These are phyloP conservation scores for Leptographium radiaticola DNA, from an alignment of 2,329 filamentous ascomycete genomes.

Conservation along the genomic window DNA sequence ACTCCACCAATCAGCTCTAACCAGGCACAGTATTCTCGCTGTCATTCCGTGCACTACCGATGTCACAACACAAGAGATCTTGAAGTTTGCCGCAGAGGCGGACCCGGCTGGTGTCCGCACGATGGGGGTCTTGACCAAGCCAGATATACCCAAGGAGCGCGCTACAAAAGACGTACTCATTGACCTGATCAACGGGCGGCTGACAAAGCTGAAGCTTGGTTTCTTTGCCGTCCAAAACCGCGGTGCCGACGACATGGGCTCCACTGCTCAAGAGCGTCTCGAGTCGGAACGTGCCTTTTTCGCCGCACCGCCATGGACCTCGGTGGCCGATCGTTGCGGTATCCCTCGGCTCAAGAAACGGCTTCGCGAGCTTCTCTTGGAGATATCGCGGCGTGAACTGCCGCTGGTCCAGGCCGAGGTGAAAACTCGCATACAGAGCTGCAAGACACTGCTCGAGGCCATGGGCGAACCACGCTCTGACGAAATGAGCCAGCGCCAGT, in stretches of 20 bases:
- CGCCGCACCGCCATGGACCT: slow-evolving; percentile 20
- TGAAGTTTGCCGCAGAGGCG: slow-evolving; percentile 22
- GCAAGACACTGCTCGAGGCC: slow-evolving; percentile 9
- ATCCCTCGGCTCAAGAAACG: slow-evolving; percentile 21
- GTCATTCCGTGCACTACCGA: slow-evolving; percentile 27
- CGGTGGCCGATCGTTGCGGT: slow-evolving; percentile 17
- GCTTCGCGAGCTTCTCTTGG: slow-evolving; percentile 23
- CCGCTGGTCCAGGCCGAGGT: slow-evolving; percentile 23
- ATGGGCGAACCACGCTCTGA: slow-evolving; percentile 20
- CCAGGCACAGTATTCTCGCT: slow-evolving; percentile 24
- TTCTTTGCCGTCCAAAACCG: slow-evolving; percentile 37
- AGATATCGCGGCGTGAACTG: slow-evolving; percentile 26
- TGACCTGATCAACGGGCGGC: slow-evolving; percentile 27
- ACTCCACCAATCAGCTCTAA: background rate
- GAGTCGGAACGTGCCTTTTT: slow-evolving; percentile 26
- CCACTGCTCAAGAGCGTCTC: slow-evolving; percentile 19
- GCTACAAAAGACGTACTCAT: slow-evolving; percentile 24
- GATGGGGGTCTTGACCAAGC: slow-evolving; percentile 42
- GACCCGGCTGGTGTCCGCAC: slow-evolving; percentile 29
- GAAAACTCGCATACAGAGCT: slow-evolving; percentile 2
- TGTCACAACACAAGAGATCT: slow-evolving; percentile 24
- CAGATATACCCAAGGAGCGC: slow-evolving; percentile 36
- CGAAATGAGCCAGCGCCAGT: slow-evolving; percentile 20
- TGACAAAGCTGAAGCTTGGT: slow-evolving; percentile 28
- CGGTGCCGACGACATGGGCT: slow-evolving; percentile 25